A percentile compares a stretch with the other conserved stretches of the same genome.
Conservation (phyloP, 1,284 basidiomycete genomes). For the Moesziomyces sp. region DNA sequence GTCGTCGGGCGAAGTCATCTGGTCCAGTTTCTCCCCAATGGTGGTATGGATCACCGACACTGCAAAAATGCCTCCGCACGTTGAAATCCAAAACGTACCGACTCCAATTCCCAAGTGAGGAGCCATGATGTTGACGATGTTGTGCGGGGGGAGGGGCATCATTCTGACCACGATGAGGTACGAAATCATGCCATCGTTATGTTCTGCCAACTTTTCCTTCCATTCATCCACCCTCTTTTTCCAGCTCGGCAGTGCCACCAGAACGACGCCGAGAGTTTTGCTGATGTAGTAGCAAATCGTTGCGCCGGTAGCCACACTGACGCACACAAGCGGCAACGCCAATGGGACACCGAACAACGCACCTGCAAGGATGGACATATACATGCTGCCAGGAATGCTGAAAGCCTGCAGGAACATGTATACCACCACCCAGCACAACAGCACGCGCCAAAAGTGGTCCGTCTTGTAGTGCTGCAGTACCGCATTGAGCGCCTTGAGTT, state of each 20-base stretch:
- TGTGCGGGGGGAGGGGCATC: slow-evolving; percentile 87
- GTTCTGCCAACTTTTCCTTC: slow-evolving; percentile 78
- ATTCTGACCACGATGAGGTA: slow-evolving; percentile 87
- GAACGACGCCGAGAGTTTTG: slow-evolving; percentile 77
- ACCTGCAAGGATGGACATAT: slow-evolving; percentile 93
- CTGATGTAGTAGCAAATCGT: slow-evolving; percentile 93
- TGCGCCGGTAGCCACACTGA: slow-evolving; percentile 89
- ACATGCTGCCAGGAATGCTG: slow-evolving; percentile 96
- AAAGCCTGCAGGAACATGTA: slow-evolving; percentile 97
- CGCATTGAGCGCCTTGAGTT: slow-evolving; percentile 66
- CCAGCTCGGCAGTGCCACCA: slow-evolving; percentile 75
- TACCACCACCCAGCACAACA: slow-evolving; percentile 71
- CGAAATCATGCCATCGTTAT: slow-evolving; percentile 82
- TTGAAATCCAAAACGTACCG: slow-evolving; percentile 87
- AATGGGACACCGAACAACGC: slow-evolving; percentile 93
- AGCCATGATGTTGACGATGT: slow-evolving; percentile 82
- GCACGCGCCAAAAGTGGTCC: slow-evolving; percentile 65
- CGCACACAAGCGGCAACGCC: slow-evolving; percentile 89
- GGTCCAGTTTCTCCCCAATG: slow-evolving; percentile 86
- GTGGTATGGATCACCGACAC: slow-evolving; percentile 94
- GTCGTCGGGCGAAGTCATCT: slow-evolving; percentile 91
- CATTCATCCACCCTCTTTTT: slow-evolving; percentile 81
- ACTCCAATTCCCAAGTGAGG: slow-evolving; percentile 91
- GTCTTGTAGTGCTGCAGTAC: slow-evolving; percentile 69
- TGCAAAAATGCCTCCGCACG: slow-evolving; percentile 89